A percentile compares a stretch with the other conserved stretches of the same genome.
Evolutionary conservation across 345 rosid species (phyloP).

Genomic region (Eucalyptus cladocalyx): DNA sequence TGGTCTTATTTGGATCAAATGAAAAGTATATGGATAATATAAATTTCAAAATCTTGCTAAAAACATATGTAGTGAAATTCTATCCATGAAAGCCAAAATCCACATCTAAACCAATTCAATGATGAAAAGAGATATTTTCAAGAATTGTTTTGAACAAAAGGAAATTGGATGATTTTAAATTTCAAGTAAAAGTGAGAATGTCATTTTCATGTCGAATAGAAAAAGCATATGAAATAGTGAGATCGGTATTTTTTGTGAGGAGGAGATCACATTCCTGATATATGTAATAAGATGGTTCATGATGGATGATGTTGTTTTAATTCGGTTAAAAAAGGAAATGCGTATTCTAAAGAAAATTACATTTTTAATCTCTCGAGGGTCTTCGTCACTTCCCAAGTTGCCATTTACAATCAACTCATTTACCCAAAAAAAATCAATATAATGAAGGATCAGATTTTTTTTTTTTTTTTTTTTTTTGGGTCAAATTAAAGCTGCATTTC

Average conservation of each 20-base stretch:
- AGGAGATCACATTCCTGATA: background rate
- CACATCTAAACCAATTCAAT: background rate
- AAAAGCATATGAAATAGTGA: background rate
- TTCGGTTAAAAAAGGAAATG: background rate
- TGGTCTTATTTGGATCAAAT: background rate
- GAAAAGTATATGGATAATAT: background rate
- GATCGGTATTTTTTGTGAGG: background rate
- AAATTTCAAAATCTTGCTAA: background rate
- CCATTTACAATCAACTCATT: background rate
- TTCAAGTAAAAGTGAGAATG: background rate
- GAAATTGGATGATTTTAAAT: background rate
- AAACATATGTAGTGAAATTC: background rate
- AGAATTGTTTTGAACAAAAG: background rate
- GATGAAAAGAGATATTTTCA: background rate
- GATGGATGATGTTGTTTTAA: background rate
- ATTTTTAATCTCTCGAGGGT: background rate
- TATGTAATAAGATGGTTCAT: background rate
- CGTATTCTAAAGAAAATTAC: background rate
- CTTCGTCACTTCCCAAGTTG: background rate
- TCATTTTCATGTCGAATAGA: background rate
- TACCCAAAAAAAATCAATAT: background rate
- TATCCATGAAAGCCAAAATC: background rate
- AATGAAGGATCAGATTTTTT: background rate
- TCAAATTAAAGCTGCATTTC: background rate
- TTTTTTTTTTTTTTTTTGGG: background rate